Evolutionary conservation across 1,139 yeast genomes (phyloP), one percentile per base, ranked within the genome.

Genomic region (Zygosaccharomyces sapae): DNA sequence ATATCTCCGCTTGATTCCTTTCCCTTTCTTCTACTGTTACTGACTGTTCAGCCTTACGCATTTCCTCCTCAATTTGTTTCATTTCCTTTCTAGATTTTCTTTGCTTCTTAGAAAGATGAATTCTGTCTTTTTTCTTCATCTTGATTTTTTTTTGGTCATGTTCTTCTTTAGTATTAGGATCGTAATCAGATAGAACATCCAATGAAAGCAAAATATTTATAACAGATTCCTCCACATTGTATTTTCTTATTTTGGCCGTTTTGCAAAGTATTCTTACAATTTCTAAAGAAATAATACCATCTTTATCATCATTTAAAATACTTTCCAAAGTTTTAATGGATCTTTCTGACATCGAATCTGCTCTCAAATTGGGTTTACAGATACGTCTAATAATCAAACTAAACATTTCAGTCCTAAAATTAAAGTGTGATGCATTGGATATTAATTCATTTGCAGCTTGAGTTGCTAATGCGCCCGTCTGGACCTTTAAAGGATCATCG

Each of bases 1-100:
- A 73, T 3, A 89, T 84, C 55, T 88, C 89, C 0, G 94, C 86
- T 67, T 92, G 98, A 57, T 76, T 79, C 54, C 79, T 76, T 60
- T 88, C 96, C 56, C 96, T 75, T 67, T 90, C 92, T 65, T 89
- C 94, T 3, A 82, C 82, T 1, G 95, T 84, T 3, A 92, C 83
- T 1, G 90, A 85, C 53, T 82, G 85, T 65, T 92, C 96, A 2
- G 97, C 97, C 54, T 74, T 77, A 56, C 83, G 76, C 80, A 89
- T 74, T 67, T 92, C 98, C 60, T 86, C 88, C 54, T 90, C 97
- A 52, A 92, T 90, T 54, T 76, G 81, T 59, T 85, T 86, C 59
- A 85, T 75, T 63, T 90, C 97, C 63, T 89, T 90, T 55, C 96
- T 77, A 16, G 81, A 84, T 61, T 92, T 92, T 56, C 86, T 77